Percentiles rank a stretch among this genome's conserved stretches.
These are phyloP conservation scores for Ottelia alismoides DNA, from an alignment of 106 monocot species.

Conservation along the genomic window DNA sequence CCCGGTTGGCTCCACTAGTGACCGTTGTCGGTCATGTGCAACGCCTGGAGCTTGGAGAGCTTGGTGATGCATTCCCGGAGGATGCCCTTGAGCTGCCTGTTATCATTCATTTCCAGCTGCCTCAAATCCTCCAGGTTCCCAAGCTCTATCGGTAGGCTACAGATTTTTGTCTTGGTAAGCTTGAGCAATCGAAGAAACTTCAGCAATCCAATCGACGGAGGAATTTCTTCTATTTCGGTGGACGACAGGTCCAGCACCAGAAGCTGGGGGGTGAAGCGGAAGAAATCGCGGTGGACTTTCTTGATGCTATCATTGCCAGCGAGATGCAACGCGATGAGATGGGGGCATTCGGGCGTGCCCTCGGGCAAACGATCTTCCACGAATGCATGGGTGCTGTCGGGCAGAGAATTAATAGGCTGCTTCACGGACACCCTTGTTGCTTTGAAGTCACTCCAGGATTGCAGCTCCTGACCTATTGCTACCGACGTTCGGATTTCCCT, in stretches of 20 bases:
- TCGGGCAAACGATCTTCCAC: too few relatives aligned
- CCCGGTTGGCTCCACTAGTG: not conserved
- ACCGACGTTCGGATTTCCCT: too few relatives aligned
- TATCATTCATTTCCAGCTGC: not conserved
- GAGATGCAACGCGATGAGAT: not conserved
- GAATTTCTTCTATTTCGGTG: not conserved
- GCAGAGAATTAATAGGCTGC: too few relatives aligned
- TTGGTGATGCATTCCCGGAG: not conserved
- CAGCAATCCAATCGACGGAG: not conserved
- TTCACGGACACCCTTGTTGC: too few relatives aligned
- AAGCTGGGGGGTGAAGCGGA: not conserved
- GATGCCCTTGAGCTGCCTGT: not conserved
- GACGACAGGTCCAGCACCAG: slow-evolving; percentile 4
- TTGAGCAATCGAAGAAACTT: not conserved
- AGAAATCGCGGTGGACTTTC: not conserved
- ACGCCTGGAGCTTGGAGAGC: not conserved
- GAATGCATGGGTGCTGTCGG: not conserved
- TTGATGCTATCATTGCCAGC: not conserved
- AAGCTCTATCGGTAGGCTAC: not conserved
- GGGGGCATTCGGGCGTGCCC: not conserved
- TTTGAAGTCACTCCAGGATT: not conserved
- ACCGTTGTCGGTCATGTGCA: not conserved
- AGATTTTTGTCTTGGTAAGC: not conserved
- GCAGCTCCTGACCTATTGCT: too few relatives aligned
- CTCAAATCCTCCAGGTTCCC: slow-evolving; percentile 4